These are phyloP conservation scores for Heliamphora pulchella DNA, from an alignment of 179 eudicot genomes.

Conservation along the genomic window DNA sequence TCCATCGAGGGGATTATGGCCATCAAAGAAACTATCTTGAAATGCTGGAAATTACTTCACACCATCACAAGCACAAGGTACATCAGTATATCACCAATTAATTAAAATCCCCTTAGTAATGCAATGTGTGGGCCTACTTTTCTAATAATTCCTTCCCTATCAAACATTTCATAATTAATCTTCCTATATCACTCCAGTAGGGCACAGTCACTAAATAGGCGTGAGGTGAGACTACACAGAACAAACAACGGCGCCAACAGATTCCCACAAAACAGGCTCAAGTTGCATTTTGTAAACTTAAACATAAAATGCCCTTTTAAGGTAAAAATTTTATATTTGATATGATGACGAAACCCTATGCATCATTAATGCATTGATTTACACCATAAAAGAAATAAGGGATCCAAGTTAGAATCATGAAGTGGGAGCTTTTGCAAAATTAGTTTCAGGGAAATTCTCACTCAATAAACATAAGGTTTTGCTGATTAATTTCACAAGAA, in stretches of 20 bases:
- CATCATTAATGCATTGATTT: neutral
- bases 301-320: neutral
- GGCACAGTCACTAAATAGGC: neutral
- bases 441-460: neutral
- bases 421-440: neutral
- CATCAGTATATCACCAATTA: neutral
- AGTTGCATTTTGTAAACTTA: neutral
- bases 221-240: neutral
- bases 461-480: too few relatives aligned
- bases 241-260: neutral
- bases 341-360: neutral
- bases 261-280: neutral
- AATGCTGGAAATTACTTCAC: neutral
- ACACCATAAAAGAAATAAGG: neutral
- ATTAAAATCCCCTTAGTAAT: neutral
- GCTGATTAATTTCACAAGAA: too few relatives aligned
- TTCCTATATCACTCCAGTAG: neutral
- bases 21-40: neutral
- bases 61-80: neutral
- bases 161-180: neutral
- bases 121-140: neutral
- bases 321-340: neutral
- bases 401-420: neutral
- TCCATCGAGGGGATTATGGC: neutral
- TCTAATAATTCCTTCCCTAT: neutral